Conservation (phyloP, 192 early-diverging fungal genomes). For the Coemansia sp. region DNA sequence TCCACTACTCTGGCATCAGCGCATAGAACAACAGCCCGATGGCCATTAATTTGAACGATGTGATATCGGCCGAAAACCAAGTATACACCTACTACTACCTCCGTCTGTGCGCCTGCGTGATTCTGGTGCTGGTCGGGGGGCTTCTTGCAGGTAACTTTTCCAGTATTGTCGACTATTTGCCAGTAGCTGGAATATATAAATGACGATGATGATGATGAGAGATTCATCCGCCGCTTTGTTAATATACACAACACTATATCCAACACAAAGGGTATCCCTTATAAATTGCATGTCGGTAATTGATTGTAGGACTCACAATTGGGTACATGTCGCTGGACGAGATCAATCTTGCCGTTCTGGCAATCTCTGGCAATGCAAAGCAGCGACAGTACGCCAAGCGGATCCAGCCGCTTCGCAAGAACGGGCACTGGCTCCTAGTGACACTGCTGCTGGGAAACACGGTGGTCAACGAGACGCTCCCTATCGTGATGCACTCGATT, state of each 20-base stretch:
- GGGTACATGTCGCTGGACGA: constrained; percentile 85
- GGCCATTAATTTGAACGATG: background rate
- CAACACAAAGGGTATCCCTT: no score
- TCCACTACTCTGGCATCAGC: no score
- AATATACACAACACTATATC: no score
- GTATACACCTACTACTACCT: constrained; percentile 41
- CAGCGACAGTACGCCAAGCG: constrained; percentile 73
- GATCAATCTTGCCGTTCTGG: constrained; percentile 77
- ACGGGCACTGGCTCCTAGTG: constrained; percentile 91
- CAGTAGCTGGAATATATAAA: background rate
- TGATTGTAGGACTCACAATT: constrained; percentile 54
- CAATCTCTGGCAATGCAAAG: constrained; percentile 69
- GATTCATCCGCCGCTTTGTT: no score
- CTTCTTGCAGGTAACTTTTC: constrained; percentile 61
- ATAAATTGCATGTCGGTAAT: background rate
- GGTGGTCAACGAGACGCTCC: constrained; percentile 91
- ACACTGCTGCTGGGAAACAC: constrained; percentile 92
- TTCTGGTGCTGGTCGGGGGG: constrained; percentile 77
- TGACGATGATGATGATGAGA: background rate
- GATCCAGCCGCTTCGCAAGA: constrained; percentile 86
- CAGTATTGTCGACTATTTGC: background rate
- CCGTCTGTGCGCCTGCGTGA: constrained; percentile 54
- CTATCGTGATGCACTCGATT: constrained; percentile 78
- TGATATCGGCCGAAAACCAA: background rate
- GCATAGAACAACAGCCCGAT: background rate